Evolutionary conservation across 805 yeast genomes (phyloP).

Genomic region (Pachysolen tannophilus): DNA sequence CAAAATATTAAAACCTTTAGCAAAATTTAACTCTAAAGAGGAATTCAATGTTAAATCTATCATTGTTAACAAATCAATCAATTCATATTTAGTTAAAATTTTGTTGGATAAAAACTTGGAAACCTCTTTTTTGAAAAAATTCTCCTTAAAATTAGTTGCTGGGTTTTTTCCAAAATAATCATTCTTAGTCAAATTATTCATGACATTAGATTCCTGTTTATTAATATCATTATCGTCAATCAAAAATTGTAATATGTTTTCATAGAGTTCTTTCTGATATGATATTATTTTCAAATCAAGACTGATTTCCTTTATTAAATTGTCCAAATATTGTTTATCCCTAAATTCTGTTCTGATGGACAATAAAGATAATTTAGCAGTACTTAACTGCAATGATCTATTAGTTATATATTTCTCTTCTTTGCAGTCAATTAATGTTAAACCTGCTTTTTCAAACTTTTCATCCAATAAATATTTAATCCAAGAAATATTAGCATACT

Average conservation of each 20-base stretch:
- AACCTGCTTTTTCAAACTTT: constrained; percentile 42
- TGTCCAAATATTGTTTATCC: constrained; percentile 14
- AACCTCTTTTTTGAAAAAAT: constrained; percentile 13
- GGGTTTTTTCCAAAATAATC: background rate
- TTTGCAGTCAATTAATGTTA: constrained; percentile 33
- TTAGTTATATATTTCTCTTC: constrained; percentile 34
- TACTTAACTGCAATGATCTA: constrained; percentile 50
- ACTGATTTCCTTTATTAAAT: constrained; percentile 37
- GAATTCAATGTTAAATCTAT: constrained; percentile 27
- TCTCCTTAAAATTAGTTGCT: constrained; percentile 1
- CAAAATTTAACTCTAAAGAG: constrained; percentile 22
- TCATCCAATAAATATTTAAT: constrained; percentile 50
- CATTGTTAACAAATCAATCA: constrained; percentile 45
- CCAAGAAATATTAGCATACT: constrained; percentile 60
- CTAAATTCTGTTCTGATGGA: constrained; percentile 24
- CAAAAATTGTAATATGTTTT: constrained; percentile 14
- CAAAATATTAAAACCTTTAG: constrained; percentile 43
- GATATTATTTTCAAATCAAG: constrained; percentile 38
- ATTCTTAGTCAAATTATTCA: constrained; percentile 1
- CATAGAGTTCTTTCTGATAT: constrained; percentile 31
- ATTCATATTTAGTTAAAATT: constrained; percentile 32
- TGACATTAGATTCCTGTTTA: background rate
- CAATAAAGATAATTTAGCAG: constrained; percentile 63
- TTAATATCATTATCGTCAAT: background rate
- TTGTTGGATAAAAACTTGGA: constrained; percentile 26